A percentile compares a stretch with the other conserved stretches of the same genome.
Evolutionary conservation across 1,139 yeast genomes (phyloP).

Genomic region (Kodamaea arcana): DNA sequence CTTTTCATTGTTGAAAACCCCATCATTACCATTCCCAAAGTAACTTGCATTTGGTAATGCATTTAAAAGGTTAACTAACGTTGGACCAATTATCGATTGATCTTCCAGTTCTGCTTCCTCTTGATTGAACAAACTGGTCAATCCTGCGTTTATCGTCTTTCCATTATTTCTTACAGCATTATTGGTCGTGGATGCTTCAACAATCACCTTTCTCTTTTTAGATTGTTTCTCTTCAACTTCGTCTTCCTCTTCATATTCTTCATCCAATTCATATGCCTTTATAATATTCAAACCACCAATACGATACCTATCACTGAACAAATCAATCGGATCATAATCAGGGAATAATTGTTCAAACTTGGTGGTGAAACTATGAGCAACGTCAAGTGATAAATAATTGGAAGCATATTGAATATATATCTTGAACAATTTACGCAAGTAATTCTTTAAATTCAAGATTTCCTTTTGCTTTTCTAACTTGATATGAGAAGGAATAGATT

Average conservation of each 20-base stretch:
- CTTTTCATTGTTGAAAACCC: slow-evolving; percentile 37
- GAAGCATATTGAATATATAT: slow-evolving; percentile 30
- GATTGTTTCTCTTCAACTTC: slow-evolving; percentile 10
- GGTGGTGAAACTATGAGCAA: slow-evolving; percentile 61
- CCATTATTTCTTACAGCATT: not conserved
- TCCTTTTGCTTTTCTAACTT: slow-evolving; percentile 16
- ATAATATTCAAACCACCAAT: slow-evolving; percentile 42
- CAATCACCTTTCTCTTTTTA: slow-evolving; percentile 17
- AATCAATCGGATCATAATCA: slow-evolving; percentile 43
- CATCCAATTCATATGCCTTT: slow-evolving; percentile 41
- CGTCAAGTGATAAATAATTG: slow-evolving; percentile 61
- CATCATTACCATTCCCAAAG: slow-evolving; percentile 39
- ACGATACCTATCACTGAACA: slow-evolving; percentile 45
- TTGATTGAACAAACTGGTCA: slow-evolving; percentile 4
- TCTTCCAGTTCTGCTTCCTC: slow-evolving; percentile 7
- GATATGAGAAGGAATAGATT: slow-evolving; percentile 20
- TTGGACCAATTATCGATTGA: slow-evolving; percentile 44
- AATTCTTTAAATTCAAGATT: slow-evolving; percentile 21
- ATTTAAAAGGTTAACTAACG: slow-evolving; percentile 49
- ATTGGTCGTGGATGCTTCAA: slow-evolving; percentile 3
- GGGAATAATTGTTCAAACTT: slow-evolving; percentile 68
- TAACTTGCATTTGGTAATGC: slow-evolving; percentile 50
- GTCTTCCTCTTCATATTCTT: slow-evolving; percentile 14
- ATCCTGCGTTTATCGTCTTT: not conserved
- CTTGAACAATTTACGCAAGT: slow-evolving; percentile 23